Percentiles rank a stretch among this genome's conserved stretches.
These are phyloP conservation scores for Barnettozyma populi DNA, from an alignment of 805 yeast species.

Conservation along the genomic window DNA sequence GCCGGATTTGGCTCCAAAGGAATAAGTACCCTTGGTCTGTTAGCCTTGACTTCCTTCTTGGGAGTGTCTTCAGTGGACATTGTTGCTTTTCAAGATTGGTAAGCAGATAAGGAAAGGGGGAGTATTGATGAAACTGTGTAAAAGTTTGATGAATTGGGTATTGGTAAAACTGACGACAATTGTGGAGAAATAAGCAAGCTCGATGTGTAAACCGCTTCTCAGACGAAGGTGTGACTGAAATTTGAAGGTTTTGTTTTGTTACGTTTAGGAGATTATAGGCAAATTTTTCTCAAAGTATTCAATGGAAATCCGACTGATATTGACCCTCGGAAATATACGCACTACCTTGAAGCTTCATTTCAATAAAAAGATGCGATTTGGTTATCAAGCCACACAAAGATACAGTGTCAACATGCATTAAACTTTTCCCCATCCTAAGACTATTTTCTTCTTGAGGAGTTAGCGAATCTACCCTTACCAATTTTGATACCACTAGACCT, in stretches of 20 bases:
- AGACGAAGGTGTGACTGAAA: not conserved
- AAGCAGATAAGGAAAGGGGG: too few species aligned
- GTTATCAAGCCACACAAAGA: too few species aligned
- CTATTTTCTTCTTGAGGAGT: conserved; percentile 45
- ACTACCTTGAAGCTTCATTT: too few species aligned
- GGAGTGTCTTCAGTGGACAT: not conserved
- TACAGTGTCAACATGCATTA: too few species aligned
- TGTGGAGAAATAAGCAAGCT: not conserved
- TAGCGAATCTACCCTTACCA: conserved; percentile 81
- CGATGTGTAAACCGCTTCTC: too few species aligned
- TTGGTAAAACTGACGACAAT: not conserved
- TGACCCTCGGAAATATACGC: not conserved
- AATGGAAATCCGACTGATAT: not conserved
- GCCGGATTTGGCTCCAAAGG: conserved; percentile 37
- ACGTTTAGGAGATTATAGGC: not conserved
- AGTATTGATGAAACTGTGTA: too few species aligned
- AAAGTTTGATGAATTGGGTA: too few species aligned
- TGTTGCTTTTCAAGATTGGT: not conserved
- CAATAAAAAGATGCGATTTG: too few species aligned
- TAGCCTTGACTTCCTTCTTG: not conserved
- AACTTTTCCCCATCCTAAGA: not conserved
- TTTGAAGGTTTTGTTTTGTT: not conserved
- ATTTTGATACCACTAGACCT: conserved; percentile 67
- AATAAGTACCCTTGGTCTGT: not conserved
- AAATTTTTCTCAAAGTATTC: not conserved